Conservation (phyloP, 345 rosid genomes). For the Camelina hispida region DNA sequence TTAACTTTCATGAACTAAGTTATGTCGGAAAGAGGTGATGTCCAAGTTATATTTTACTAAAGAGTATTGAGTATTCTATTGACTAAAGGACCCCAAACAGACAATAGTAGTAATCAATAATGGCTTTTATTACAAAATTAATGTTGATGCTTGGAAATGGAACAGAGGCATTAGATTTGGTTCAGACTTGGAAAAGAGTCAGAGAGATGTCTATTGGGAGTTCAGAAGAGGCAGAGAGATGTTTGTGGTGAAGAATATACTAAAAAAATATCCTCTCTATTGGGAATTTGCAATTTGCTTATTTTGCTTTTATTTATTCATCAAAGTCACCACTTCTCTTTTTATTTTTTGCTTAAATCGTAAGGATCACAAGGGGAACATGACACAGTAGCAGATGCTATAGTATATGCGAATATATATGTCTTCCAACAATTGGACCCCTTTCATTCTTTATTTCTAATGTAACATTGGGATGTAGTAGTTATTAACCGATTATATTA, state of each 20-base stretch:
- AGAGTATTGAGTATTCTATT: background rate
- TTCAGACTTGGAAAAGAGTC: background rate
- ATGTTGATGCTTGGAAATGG: background rate
- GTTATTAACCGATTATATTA: no score
- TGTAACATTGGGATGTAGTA: background rate
- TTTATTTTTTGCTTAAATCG: background rate
- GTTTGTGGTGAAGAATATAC: slow-evolving; percentile 23
- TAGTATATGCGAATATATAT: slow-evolving; percentile 8
- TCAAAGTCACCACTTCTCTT: slow-evolving; percentile 14
- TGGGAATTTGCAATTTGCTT: slow-evolving; percentile 16
- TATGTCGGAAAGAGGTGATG: background rate
- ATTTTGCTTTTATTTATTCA: slow-evolving; percentile 6
- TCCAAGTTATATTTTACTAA: background rate
- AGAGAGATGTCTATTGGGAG: slow-evolving; percentile 38
- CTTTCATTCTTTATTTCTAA: background rate
- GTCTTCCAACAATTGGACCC: slow-evolving; percentile 14
- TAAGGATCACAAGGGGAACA: slow-evolving; percentile 25
- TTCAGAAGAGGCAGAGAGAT: slow-evolving; percentile 33
- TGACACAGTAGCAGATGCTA: slow-evolving; percentile 6
- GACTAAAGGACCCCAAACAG: background rate
- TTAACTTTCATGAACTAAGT: background rate
- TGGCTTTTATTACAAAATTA: background rate
- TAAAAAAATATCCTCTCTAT: slow-evolving; percentile 28
- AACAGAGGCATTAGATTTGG: slow-evolving; percentile 18
- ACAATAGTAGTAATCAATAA: background rate